Conservation (phyloP, 2,329 filamentous ascomycete species). For the Talaromyces islandicus region DNA sequence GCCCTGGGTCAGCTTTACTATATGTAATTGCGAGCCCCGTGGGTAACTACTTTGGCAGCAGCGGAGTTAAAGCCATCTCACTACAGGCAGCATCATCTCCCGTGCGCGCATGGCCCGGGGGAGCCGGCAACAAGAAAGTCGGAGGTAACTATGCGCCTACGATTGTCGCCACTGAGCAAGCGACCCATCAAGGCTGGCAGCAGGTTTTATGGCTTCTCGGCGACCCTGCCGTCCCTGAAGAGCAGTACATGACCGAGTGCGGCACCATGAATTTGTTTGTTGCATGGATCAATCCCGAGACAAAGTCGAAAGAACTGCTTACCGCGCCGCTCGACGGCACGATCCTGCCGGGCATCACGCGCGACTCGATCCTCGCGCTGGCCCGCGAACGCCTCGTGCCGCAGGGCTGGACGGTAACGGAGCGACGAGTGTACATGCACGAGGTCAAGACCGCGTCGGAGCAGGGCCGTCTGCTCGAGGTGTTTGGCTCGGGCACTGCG, state of each 20-base stretch:
- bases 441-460: conserved; percentile 74
- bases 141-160: conserved; percentile 98
- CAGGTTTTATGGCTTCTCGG: conserved; percentile 98
- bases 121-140: conserved; percentile 96
- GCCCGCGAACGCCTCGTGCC: conserved; percentile 76
- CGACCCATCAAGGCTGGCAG: conserved; percentile 85
- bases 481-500: conserved; percentile 89
- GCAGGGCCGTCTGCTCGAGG: conserved; percentile 86
- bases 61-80: conserved; percentile 93
- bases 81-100: conserved; percentile 95
- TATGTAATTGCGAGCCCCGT: conserved; percentile 95
- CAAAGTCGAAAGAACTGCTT: conserved; percentile 82
- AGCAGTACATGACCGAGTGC: conserved; percentile 94
- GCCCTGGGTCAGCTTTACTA: conserved; percentile 84
- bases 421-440: conserved; percentile 88
- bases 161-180: conserved; percentile 88
- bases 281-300: conserved; percentile 75
- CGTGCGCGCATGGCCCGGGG: conserved; percentile 94
- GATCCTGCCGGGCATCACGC: conserved; percentile 89
- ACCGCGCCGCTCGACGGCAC: conserved; percentile 94
- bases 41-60: conserved; percentile 78
- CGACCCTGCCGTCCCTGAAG: conserved; percentile 43
- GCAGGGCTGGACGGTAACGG: conserved; percentile 79
- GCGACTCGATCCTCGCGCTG: conserved; percentile 82
- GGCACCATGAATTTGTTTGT: conserved; percentile 99